These are phyloP conservation scores for Barnettozyma vustinii DNA, from an alignment of 805 yeast genomes.

Conservation along the genomic window DNA sequence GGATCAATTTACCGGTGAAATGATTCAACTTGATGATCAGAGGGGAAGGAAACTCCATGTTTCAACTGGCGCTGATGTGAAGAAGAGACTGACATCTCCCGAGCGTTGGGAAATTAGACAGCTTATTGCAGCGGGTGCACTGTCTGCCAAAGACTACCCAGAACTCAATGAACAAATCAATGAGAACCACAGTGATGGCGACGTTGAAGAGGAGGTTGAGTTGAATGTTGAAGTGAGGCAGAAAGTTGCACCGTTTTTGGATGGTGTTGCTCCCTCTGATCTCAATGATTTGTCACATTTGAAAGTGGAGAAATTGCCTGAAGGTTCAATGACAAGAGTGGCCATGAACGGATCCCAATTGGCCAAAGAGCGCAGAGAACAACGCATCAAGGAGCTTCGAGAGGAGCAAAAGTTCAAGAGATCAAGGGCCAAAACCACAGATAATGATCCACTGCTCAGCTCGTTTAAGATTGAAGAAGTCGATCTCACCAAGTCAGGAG, in stretches of 20 bases:
- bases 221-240: constrained; percentile 70
- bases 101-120: constrained; percentile 91
- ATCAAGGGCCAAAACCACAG: constrained; percentile 33
- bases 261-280: constrained; percentile 37
- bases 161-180: constrained; percentile 42
- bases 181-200: constrained; percentile 16
- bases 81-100: constrained; percentile 64
- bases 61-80: constrained; percentile 15
- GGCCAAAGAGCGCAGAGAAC: constrained; percentile 60
- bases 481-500: constrained; percentile 22
- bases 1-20: constrained; percentile 64
- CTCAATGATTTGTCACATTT: constrained; percentile 36
- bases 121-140: constrained; percentile 73
- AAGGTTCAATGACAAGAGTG: constrained; percentile 70
- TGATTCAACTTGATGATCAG: constrained; percentile 4
- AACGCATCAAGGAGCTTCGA: constrained; percentile 43
- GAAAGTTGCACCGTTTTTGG: constrained; percentile 66
- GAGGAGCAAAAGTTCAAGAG: constrained; percentile 55
- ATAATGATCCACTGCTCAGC: constrained; percentile 37
- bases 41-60: constrained; percentile 16
- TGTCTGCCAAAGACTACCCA: constrained; percentile 62
- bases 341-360: constrained; percentile 71
- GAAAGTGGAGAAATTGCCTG: constrained; percentile 62
- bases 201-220: constrained; percentile 35
- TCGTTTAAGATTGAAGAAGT: constrained; percentile 22